These are phyloP conservation scores for Baorangia bicolor DNA, from an alignment of 768 basidiomycete species.

Conservation along the genomic window DNA sequence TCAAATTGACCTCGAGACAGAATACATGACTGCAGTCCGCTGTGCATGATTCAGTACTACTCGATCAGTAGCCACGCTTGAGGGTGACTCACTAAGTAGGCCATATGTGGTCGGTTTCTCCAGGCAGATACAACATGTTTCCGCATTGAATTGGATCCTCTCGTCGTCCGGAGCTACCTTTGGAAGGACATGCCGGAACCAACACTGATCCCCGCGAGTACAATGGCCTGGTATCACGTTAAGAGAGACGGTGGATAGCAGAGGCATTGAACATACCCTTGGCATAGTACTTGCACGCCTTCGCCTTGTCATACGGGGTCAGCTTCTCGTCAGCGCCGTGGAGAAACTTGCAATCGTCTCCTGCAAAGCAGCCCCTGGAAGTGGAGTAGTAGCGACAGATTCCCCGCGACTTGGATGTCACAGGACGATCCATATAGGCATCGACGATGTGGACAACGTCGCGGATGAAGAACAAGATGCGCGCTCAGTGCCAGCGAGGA, in stretches of 20 bases:
- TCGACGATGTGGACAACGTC: constrained; percentile 16
- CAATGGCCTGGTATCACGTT: constrained; percentile 56
- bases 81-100: constrained; percentile 51
- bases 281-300: constrained; percentile 65
- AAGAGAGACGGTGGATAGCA: not conserved
- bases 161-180: constrained; percentile 23
- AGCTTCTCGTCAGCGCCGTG: constrained; percentile 54
- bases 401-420: constrained; percentile 70
- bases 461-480: not conserved
- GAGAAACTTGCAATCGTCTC: constrained; percentile 72
- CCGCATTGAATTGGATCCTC: constrained; percentile 37
- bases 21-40: constrained; percentile 78
- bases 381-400: constrained; percentile 66
- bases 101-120: constrained; percentile 72
- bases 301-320: constrained; percentile 70
- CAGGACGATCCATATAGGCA: constrained; percentile 48
- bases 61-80: not conserved
- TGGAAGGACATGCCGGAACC: constrained; percentile 62
- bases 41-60: constrained; percentile 28
- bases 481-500: too few species aligned
- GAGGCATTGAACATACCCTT: constrained; percentile 40
- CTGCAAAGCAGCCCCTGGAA: constrained; percentile 67
- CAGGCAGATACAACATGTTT: constrained; percentile 69
- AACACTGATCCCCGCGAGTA: constrained; percentile 65
- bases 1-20: constrained; percentile 58